These are phyloP conservation scores for Dendrocalamus sinicus DNA, from an alignment of 176 grass and related monocot genomes.

Conservation along the genomic window DNA sequence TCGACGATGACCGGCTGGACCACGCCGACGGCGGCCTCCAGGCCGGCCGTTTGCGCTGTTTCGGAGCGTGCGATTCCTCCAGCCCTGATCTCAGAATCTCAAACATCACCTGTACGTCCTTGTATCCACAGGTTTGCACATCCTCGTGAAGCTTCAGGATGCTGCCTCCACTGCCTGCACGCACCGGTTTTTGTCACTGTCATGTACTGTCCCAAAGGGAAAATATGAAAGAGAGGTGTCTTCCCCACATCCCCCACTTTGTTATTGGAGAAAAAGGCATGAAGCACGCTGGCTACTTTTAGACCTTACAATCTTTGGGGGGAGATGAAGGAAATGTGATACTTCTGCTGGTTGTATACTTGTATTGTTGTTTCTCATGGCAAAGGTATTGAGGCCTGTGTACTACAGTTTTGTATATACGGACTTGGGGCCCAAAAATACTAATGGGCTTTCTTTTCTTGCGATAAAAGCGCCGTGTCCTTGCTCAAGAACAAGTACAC, in stretches of 20 bases:
- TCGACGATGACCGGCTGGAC: constrained; percentile 45
- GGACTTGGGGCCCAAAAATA: neutral
- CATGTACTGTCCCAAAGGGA: constrained; percentile 15
- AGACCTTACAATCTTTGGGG: constrained; percentile 11
- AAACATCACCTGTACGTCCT: constrained; percentile 94
- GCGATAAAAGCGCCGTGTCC: neutral
- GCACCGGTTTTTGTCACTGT: constrained; percentile 31
- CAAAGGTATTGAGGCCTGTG: neutral
- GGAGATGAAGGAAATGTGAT: neutral
- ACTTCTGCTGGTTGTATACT: neutral
- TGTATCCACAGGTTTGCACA: constrained; percentile 85
- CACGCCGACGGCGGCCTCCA: constrained; percentile 42
- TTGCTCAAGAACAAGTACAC: neutral
- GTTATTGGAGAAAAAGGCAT: constrained; percentile 37
- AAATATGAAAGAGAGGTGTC: neutral
- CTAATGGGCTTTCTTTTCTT: neutral
- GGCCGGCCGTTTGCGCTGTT: constrained; percentile 31
- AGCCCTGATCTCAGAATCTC: constrained; percentile 80
- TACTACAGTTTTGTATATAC: neutral
- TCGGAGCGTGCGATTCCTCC: constrained; percentile 43
- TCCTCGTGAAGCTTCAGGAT: constrained; percentile 85
- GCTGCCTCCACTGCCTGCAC: constrained; percentile 67
- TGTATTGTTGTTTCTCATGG: neutral
- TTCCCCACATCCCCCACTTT: neutral
- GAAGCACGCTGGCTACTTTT: constrained; percentile 14